Evolutionary conservation across 2,329 filamentous ascomycete genomes (phyloP), one percentile per base, ranked within the genome.

Genomic region (Blastomyces parvus): DNA sequence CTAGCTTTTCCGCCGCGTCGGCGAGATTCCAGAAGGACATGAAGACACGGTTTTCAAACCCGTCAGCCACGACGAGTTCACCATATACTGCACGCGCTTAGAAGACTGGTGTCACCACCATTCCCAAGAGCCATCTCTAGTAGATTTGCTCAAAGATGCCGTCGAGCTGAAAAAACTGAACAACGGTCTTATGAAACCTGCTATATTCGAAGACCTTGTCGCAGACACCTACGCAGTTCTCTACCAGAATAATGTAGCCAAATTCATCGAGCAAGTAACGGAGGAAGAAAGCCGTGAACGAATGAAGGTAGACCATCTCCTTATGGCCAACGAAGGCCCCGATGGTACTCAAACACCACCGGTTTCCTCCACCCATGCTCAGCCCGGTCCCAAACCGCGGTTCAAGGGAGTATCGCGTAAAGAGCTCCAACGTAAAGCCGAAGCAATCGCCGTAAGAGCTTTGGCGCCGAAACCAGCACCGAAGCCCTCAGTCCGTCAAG

Each of bases 171-270:
- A 89, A 71, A 88, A 86, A 73, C 83, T 97, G 55, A 99, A 99
- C 72, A 87, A 88, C 50, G 88, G 88, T 57, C 81, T 96, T 8
- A 94, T 95, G 84, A 97, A 96, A 75, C 84, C 88, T 0, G 84
- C 86, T 0, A 82, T 87, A 11, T 93, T 97, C 55, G 94, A 99
- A 70, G 94, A 99, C 71, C 82, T 97, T n/a, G 89, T 97, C 67
- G 89, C 88, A 27, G 94, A 99, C 75, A 87, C 89, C 59, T 99
- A 96, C 74, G 88, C 90, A 0, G 82, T 86, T 14, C 63, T 78
- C 11, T 78, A 77, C 64, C 71, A 78, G 50, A 66, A 73, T 57
- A 77, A 75, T 55, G 69, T 74, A 65, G 74, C 72, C 58, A 74
- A 74, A 52, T 72, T 77, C 25, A 66, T 77, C 33, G 73, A 78